Percentiles rank a stretch among this genome's conserved stretches.
These are phyloP conservation scores for Aspergillus hancockii DNA, from an alignment of 495 filamentous ascomycete genomes.

Conservation along the genomic window DNA sequence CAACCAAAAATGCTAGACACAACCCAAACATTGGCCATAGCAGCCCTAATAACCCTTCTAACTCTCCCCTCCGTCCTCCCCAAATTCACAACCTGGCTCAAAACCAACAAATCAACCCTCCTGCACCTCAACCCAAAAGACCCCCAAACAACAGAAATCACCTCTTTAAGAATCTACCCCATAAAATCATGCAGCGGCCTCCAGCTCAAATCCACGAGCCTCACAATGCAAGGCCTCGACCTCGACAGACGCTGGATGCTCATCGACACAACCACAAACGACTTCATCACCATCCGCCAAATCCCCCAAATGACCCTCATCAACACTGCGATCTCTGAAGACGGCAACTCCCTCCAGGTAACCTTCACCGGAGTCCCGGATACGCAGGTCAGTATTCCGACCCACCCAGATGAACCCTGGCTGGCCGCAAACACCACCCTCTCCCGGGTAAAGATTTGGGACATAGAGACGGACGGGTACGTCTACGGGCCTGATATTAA, in stretches of 20 bases:
- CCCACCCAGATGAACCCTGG: constrained; percentile 34
- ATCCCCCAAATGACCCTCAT: constrained; percentile 46
- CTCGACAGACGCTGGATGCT: constrained; percentile 69
- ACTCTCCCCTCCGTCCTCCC: background rate
- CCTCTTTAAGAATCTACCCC: constrained; percentile 74
- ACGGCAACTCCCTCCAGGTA: constrained; percentile 27
- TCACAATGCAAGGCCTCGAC: constrained; percentile 72
- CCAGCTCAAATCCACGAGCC: constrained; percentile 62
- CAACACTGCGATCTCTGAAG: constrained; percentile 31
- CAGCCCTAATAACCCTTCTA: constrained; percentile 3
- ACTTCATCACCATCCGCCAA: constrained; percentile 48
- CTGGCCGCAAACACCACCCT: constrained; percentile 33
- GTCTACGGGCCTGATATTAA: constrained; percentile 37
- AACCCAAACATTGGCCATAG: background rate
- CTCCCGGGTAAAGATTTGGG: constrained; percentile 41
- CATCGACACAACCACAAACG: constrained; percentile 35
- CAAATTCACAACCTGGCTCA: constrained; percentile 4
- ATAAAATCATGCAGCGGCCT: constrained; percentile 87
- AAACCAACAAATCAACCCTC: constrained; percentile 6
- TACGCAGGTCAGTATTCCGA: constrained; percentile 30
- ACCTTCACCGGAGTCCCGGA: constrained; percentile 24
- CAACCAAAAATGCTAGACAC: constrained; percentile 10
- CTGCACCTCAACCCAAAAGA: background rate
- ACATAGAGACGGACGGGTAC: constrained; percentile 41
- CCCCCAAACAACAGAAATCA: constrained; percentile 30